Evolutionary conservation across 225 moss, liverwort and hornwort species (phyloP).

Genomic region (Asterella californica): DNA sequence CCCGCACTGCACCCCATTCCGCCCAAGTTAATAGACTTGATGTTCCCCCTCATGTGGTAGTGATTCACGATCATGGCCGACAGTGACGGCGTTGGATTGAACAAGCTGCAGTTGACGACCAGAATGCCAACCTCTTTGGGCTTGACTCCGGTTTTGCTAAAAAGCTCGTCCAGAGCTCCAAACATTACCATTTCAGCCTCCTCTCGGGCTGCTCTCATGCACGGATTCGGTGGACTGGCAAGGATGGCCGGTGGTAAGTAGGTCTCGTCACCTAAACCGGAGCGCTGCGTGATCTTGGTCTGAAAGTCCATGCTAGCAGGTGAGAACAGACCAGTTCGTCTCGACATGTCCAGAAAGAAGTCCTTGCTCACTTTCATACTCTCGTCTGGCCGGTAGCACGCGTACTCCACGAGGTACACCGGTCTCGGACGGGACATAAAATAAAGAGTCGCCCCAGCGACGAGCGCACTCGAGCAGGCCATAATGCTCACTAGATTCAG

Average conservation of each 20-base stretch:
- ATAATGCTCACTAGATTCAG: conserved; percentile 76
- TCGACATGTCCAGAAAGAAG: conserved; percentile 35
- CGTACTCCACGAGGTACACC: conserved; percentile 71
- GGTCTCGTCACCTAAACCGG: conserved; percentile 71
- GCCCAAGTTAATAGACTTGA: conserved; percentile 59
- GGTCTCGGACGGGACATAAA: conserved; percentile 56
- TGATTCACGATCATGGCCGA: conserved; percentile 83
- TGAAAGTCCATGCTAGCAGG: conserved; percentile 63
- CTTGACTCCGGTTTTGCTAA: conserved; percentile 57
- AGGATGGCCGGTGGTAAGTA: conserved; percentile 58
- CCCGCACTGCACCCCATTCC: conserved; percentile 93
- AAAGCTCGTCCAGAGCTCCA: conserved; percentile 74
- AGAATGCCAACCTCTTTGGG: conserved; percentile 70
- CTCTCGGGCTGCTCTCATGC: conserved; percentile 51
- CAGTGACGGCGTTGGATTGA: conserved; percentile 83
- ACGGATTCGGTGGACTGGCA: conserved; percentile 47
- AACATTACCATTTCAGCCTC: conserved; percentile 81
- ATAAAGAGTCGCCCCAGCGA: conserved; percentile 62
- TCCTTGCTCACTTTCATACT: conserved; percentile 37
- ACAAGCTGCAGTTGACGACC: conserved; percentile 74
- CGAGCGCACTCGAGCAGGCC: conserved; percentile 54
- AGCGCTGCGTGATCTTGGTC: conserved; percentile 53
- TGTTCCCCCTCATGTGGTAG: conserved; percentile 76
- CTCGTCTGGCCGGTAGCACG: conserved; percentile 62
- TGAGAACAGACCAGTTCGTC: conserved; percentile 42